These are phyloP conservation scores for Ustilago sp. DNA, from an alignment of 1,284 basidiomycete genomes.

Conservation along the genomic window DNA sequence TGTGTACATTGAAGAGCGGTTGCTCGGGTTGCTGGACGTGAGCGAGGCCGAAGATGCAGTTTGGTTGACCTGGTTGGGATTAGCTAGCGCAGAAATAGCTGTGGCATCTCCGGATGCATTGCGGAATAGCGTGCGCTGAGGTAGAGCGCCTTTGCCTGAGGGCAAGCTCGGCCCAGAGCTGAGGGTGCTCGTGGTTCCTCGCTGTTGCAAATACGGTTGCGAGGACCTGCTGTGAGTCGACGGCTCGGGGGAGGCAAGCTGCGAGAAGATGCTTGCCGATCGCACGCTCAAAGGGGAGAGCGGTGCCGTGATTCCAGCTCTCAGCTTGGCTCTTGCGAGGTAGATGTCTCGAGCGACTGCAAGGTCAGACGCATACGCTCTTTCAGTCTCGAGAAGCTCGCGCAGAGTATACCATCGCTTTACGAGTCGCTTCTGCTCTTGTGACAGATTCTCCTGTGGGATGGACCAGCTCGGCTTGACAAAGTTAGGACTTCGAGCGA, in stretches of 20 bases:
- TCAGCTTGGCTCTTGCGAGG: conserved; percentile 68
- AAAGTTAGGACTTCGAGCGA: conserved; percentile 30
- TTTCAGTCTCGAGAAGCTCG: conserved; percentile 78
- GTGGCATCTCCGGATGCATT: conserved; percentile 41
- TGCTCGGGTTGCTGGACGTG: conserved; percentile 56
- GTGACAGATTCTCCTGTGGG: conserved; percentile 38
- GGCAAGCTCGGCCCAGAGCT: conserved; percentile 10
- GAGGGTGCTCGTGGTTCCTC: conserved; percentile 11
- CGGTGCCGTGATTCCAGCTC: conserved; percentile 57
- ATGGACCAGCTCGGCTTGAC: conserved; percentile 31
- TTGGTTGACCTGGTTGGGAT: conserved; percentile 20
- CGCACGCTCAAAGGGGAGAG: conserved; percentile 36
- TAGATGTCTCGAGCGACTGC: conserved; percentile 86
- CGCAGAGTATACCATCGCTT: conserved; percentile 86
- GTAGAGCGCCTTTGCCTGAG: neutral
- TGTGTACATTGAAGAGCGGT: conserved; percentile 62
- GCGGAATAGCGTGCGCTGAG: conserved; percentile 38
- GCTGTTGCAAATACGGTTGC: conserved; percentile 35
- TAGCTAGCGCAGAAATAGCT: conserved; percentile 15
- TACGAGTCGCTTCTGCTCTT: conserved; percentile 70
- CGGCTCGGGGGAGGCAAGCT: conserved; percentile 36
- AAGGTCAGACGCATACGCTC: conserved; percentile 87
- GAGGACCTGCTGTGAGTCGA: conserved; percentile 26
- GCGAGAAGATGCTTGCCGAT: conserved; percentile 41
- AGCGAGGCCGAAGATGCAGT: conserved; percentile 35